phyloP scores from a whole-genome alignment of 768 basidiomycete species.

The Panaeolus cyanescens region DNA sequence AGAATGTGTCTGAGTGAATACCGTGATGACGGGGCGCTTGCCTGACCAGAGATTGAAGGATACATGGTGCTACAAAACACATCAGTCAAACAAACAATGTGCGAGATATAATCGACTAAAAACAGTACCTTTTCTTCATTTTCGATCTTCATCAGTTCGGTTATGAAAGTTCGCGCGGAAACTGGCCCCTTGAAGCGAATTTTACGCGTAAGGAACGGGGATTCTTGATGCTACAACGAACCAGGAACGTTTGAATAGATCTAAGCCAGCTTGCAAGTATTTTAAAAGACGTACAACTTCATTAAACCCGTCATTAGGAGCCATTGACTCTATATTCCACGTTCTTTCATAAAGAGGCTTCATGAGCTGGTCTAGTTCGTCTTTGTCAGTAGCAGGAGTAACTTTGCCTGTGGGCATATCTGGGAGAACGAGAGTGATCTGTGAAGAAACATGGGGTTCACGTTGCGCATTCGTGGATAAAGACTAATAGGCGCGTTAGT shows the following conservation, averaged over 20 bases:
- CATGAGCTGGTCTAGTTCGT: conserved; percentile 33
- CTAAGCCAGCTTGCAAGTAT: neutral
- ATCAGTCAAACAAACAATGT: neutral
- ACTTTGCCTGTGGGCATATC: neutral
- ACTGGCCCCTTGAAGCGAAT: conserved; percentile 20
- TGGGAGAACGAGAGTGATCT: neutral
- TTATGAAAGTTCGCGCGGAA: conserved; percentile 18
- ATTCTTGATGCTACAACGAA: conserved; percentile 6
- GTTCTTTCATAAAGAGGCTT: conserved; percentile 34
- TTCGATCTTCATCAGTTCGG: conserved; percentile 15
- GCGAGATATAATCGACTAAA: neutral
- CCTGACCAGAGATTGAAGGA: conserved; percentile 15
- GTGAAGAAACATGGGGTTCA: neutral
- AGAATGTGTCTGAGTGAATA: conserved; percentile 26
- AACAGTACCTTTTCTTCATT: conserved; percentile 18
- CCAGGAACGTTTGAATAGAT: neutral
- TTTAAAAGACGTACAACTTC: neutral
- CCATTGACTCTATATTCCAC: conserved; percentile 17
- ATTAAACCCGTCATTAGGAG: conserved; percentile 8
- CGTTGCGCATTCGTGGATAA: neutral
- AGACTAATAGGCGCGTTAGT: neutral
- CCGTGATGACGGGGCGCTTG: conserved; percentile 11
- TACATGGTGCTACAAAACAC: conserved; percentile 23
- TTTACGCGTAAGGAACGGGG: conserved; percentile 15
- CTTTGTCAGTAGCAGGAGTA: conserved; percentile 3